Evolutionary conservation across 176 grass and related monocot genomes (phyloP).

Genomic region (Triticum timopheevii): DNA sequence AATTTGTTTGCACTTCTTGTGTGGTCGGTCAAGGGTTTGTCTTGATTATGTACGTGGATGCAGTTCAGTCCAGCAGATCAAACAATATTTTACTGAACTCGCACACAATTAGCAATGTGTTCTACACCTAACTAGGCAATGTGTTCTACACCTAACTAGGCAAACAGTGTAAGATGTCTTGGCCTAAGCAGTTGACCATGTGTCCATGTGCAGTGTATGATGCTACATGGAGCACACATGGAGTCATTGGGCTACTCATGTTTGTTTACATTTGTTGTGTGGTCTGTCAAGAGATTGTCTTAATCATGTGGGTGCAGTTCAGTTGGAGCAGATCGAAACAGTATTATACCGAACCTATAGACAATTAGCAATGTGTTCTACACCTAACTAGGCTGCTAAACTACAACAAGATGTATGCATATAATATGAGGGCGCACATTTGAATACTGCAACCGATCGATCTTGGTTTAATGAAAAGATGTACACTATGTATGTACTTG

Average conservation of each 20-base stretch:
- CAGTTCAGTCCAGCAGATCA: background rate
- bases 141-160: background rate
- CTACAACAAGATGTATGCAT: background rate
- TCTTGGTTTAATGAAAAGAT: background rate
- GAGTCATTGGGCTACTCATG: background rate
- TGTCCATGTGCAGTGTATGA: background rate
- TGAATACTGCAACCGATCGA: background rate
- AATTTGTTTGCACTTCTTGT: background rate
- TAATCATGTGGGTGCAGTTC: background rate
- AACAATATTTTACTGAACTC: background rate
- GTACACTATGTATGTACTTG: background rate
- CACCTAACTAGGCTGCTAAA: background rate
- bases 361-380: background rate
- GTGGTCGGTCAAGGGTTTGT: background rate
- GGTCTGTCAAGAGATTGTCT: background rate
- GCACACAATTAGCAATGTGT: too few species aligned
- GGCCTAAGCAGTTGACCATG: background rate
- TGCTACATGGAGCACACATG: background rate
- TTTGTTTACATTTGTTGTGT: background rate
- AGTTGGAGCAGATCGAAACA: background rate
- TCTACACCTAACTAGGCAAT: background rate
- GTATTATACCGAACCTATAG: background rate
- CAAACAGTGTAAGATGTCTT: too few species aligned
- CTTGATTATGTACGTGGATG: background rate
- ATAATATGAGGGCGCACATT: background rate